phyloP scores from a whole-genome alignment of 2,329 filamentous ascomycete genomes.

The Coniochaeta hoffmannii region DNA sequence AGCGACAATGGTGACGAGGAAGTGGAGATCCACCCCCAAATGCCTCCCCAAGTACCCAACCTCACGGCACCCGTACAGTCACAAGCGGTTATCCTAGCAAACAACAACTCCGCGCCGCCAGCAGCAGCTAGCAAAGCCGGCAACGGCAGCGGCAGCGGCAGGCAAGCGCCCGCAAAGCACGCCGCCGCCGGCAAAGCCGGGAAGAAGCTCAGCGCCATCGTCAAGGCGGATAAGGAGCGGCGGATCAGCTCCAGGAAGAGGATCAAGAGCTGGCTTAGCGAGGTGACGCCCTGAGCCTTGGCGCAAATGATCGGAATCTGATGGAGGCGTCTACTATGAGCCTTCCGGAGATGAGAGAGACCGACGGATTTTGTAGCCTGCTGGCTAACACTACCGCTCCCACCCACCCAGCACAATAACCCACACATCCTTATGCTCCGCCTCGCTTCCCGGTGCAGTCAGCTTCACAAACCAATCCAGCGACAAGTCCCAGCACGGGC shows the following conservation, averaged over 20 bases:
- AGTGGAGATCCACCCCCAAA: neutral
- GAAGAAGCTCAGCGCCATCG: slow-evolving; percentile 5
- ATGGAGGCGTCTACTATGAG: neutral
- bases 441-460: slow-evolving; percentile 10
- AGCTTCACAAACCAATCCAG: slow-evolving; percentile 18
- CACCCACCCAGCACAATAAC: slow-evolving; percentile 26
- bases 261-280: slow-evolving; percentile 5
- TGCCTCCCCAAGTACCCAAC: neutral
- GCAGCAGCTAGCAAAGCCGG: neutral
- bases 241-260: slow-evolving; percentile 3
- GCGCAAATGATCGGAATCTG: neutral
- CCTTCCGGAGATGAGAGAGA: slow-evolving; percentile 22
- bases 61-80: neutral
- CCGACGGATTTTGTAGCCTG: slow-evolving; percentile 29
- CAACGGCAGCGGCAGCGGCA: neutral
- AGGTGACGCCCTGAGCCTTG: neutral
- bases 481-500: slow-evolving; percentile 23
- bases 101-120: neutral
- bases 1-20: neutral
- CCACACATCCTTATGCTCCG: slow-evolving; percentile 22
- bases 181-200: neutral
- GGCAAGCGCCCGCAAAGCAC: neutral
- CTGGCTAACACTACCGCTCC: slow-evolving; percentile 25
- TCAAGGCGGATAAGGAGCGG: slow-evolving; percentile 6
- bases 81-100: neutral